Base-by-base conservation (phyloP, 1,284 basidiomycete genomes). In the Rhodofomes roseus region DNA sequence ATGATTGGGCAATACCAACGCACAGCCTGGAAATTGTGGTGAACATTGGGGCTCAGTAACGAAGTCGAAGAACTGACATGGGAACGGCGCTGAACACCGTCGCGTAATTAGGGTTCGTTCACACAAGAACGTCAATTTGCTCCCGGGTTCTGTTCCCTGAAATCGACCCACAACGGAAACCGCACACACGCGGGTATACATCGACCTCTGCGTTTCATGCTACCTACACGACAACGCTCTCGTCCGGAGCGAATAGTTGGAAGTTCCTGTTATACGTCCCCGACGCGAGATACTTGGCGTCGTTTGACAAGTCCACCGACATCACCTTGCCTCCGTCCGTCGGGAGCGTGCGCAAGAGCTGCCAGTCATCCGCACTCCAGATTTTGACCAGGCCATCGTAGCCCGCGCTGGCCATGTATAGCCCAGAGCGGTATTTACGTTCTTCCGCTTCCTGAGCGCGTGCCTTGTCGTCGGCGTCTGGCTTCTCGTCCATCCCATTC, bases 311-410 rank as follows among this genome's bases (percentile, higher is more conserved):
- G 73, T 99, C 97, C 34, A 96, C 95, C 37, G 92, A 95, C 97
- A 99, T 99, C 60, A 98, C 95, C 74, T 98, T 98, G 37, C 95
- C 95, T 6, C 92, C 90, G 71, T 98, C 96, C 16, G 95, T 96
- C 36, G 92, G 88, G 62, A 99, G 81, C 52, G 92, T 92, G 62
- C 89, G 83, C 51, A 98, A 80, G 37, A 96, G 79, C 68, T 95
- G 93, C 96, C 97, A 99, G 71, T 99, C 97, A 72, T 99, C 97
- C 27, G 96, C 94, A 65, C 90, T 94, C 97, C 97, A 99, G 51
- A 99, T 71, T 71, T 97, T 95, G 65, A 99, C 94, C 60, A 92
- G 85, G 1, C 95, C 94, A 72, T 99, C 97, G 73, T 98, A 99
- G 1, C 96, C 96, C 1, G 92, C 84, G 61, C 93, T 95, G 4